Evolutionary conservation across 2,329 filamentous ascomycete genomes (phyloP).

Genomic region (Penicillium decumbens): DNA sequence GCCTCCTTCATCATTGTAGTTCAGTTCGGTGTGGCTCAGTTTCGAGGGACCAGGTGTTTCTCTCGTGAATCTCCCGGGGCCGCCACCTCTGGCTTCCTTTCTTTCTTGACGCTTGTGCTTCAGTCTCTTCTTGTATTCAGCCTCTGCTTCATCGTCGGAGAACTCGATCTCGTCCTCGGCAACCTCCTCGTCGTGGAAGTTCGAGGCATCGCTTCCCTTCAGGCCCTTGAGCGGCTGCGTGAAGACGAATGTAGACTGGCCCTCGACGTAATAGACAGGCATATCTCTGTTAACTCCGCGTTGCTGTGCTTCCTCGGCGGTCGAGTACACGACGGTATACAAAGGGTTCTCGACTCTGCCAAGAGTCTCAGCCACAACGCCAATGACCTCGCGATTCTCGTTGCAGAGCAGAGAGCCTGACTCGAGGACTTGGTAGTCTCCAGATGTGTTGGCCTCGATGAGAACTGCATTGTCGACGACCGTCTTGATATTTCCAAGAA

Average conservation of each 20-base stretch:
- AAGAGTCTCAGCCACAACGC: conserved; percentile 77
- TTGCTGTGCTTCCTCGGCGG: conserved; percentile 61
- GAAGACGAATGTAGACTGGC: conserved; percentile 78
- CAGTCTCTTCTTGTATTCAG: conserved; percentile 66
- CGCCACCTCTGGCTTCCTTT: conserved; percentile 46
- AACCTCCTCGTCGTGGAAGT: conserved; percentile 89
- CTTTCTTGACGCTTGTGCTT: conserved; percentile 63
- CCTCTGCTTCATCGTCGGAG: conserved; percentile 92
- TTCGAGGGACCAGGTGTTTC: conserved; percentile 37
- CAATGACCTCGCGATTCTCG: conserved; percentile 69
- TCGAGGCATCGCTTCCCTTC: conserved; percentile 91
- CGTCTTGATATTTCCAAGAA: conserved; percentile 69
- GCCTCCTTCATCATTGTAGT: conserved; percentile 61
- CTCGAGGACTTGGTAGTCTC: conserved; percentile 81
- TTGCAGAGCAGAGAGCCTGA: conserved; percentile 77
- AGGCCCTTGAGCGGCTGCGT: conserved; percentile 71
- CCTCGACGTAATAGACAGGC: conserved; percentile 72
- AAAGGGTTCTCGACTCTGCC: conserved; percentile 80
- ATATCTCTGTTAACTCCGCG: conserved; percentile 64
- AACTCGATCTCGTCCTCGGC: conserved; percentile 85
- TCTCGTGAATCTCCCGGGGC: conserved; percentile 36
- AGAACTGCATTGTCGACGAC: conserved; percentile 75
- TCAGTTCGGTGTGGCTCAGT: conserved; percentile 47
- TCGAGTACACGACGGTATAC: conserved; percentile 75
- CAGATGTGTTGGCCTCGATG: conserved; percentile 71